Base-by-base conservation (phyloP, 2,329 filamentous ascomycete species). In the Penicillium sp. region DNA sequence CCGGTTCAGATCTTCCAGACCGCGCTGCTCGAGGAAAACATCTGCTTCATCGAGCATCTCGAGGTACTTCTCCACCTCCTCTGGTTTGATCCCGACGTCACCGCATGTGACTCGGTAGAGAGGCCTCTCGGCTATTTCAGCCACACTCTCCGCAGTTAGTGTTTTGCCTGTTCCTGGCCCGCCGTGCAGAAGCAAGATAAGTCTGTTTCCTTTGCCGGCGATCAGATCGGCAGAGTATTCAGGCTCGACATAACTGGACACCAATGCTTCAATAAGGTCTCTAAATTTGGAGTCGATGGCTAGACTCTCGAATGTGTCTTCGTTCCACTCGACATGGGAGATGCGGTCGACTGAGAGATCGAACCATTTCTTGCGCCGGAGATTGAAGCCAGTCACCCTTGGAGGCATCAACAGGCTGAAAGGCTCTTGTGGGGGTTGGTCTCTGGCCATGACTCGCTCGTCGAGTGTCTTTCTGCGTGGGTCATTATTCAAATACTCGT, bases 141-240 rank as follows among this genome's bases (percentile, higher is more conserved):
- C 85, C 18, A 86, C 85, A 60, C 81, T 85, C 69, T 89, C 84
- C 66, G 86, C 87, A 8, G 89, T 79, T 42, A 89, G 76, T 1
- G 87, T 89, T 72, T 89, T 89, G 54, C 87, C 87, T 3, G 86
- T 92, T 5, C 63, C 64, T 11, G 64, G 64, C 1, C 53, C 53
- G 16, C 63, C 63, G n/a, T 60, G 57, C n/a, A 64, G 57, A 9
- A 63, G 61, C 35, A 61, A 42, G 31, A 64, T 58, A 22, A 63
- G 51, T 2, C 61, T 61, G 14, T 61, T 58, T 22, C 61, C 62
- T 49, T 64, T 64, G 3, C 61, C 57, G 1, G 35, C 40, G 24
- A 64, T 59, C n/a, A 64, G 22, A 43, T 61, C 59, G n/a, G 45
- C 44, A 2, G 49, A 50, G 37, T 58, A 49, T 11, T 42, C 32